phyloP scores from a whole-genome alignment of 192 early-diverging fungal species.

The Radiomyces spectabilis region DNA sequence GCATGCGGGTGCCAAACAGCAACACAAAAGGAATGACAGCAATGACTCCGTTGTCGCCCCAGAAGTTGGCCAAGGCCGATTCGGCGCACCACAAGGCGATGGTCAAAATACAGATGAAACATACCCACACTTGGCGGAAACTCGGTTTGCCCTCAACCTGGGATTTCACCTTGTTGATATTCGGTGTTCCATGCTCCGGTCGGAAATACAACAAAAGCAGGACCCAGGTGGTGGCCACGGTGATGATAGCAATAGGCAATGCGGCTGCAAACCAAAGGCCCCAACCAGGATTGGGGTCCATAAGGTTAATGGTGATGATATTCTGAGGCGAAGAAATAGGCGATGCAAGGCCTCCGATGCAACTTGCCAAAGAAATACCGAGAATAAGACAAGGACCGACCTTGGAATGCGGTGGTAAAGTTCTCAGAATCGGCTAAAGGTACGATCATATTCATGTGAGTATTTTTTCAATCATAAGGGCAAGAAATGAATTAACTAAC shows the following conservation, averaged over 20 bases:
- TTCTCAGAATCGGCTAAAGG: slow-evolving; percentile 58
- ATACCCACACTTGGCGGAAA: slow-evolving; percentile 19
- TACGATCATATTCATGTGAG: no score
- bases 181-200: slow-evolving; percentile 5
- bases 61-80: slow-evolving; percentile 35
- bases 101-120: slow-evolving; percentile 45
- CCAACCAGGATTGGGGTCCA: slow-evolving; percentile 60
- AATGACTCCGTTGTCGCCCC: slow-evolving; percentile 72
- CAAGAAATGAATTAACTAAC: not conserved
- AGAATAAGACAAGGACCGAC: slow-evolving; percentile 59
- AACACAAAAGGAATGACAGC: slow-evolving; percentile 61
- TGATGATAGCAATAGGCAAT: slow-evolving; percentile 53
- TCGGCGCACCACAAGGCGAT: slow-evolving; percentile 65
- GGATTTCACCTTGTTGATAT: slow-evolving; percentile 7
- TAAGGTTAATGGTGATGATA: slow-evolving; percentile 63
- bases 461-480: no score
- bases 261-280: slow-evolving; percentile 57
- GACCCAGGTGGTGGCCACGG: slow-evolving; percentile 55
- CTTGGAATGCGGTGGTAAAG: slow-evolving; percentile 43
- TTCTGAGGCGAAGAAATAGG: slow-evolving; percentile 75
- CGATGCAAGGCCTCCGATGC: slow-evolving; percentile 68
- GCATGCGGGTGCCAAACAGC: slow-evolving; percentile 57
- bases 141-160: not conserved
- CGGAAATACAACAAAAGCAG: slow-evolving; percentile 34
- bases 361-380: slow-evolving; percentile 66